Evolutionary conservation across 148 eudicot species (phyloP), one percentile per base, ranked within the genome.

Genomic region (Diospyros lotus): DNA sequence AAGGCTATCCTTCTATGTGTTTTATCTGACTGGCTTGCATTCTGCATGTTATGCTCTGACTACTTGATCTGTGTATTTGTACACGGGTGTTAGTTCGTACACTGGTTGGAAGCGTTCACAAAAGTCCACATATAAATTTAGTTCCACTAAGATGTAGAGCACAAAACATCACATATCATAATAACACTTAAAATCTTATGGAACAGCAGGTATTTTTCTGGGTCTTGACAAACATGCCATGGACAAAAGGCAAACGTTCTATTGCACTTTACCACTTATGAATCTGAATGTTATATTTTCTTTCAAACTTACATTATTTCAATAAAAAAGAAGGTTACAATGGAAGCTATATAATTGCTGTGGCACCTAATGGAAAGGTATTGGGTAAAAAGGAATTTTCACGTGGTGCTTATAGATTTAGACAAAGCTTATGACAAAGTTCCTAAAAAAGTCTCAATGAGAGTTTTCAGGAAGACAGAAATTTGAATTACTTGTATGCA

Each of bases 11-110:
- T 28, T 28, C 28, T 28, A 28, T 28, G 28, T 28, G 28, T 28
- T 28, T 28, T 28, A 28, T 28, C 28, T 28, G 28, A 28, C 28
- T 28, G 15, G 56, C 48, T 70, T 4, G 46, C 40, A 51, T 65
- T 65, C 28, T 64, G 69, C 51, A 63, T 55, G n/a, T 51, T 55
- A 5, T 77, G 12, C 18, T 79, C 75, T 80, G 42, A 80, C 60
- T 46, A 9, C 4, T 52, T 74, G 77, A 58, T 73, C 78, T 69
- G 50, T 80, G 18, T 3, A 65, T 39, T 45, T 58, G 56, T 76
- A 50, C 68, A 52, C 64, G n/a, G 17, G 18, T 61, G 28, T 73
- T 61, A 6, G 41, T 45, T 12, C 44, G 56, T 48, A 43, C 12
- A 18, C 38, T 45, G 43, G 50, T 51, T 73, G 12, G 55, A 46